Base-by-base conservation (phyloP, 2,329 filamentous ascomycete species). In the Salinomyces thailandicus region DNA sequence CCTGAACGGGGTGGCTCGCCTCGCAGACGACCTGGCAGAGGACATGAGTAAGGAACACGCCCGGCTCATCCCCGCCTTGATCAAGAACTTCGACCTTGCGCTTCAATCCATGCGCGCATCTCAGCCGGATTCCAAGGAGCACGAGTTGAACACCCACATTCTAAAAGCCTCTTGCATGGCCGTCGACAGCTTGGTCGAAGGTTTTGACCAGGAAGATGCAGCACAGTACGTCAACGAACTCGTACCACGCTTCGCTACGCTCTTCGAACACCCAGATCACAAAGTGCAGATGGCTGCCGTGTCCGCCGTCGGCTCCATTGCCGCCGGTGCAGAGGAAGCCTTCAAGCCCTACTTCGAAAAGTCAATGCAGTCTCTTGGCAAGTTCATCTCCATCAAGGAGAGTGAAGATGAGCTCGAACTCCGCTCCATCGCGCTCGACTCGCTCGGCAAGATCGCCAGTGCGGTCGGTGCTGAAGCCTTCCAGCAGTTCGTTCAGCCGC, bases 301-400 rank as follows among this genome's bases (percentile, higher is more conserved):
- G 41, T 83, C 85, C 49, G 91, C 89, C 33, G 75, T 95, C 30
- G 89, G 91, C 39, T 87, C 89, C 28, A 84, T 96, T 48, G 91
- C 91, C 19, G 80, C 81, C 11, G 85, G 87, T 36, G 78, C 91
- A 38, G 83, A 85, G 54, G 74, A 79, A 44, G 76, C 75, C 11
- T 98, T 96, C 69, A 66, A 81, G 51, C 85, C 87, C n/a, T 96
- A 83, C 71, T 94, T 96, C 59, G 77, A 85, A 52, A 73, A 82
- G 45, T 87, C 85, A 18, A 95, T 98, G 85, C 73, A 82, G 45
- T 77, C 82, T n/a, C 76, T 96, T 39, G 85, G 84, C 37, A 74
- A 76, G 36, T 95, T 85, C 52, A 81, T 91, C 46, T 72, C 75
- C 37, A 79, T 93, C 62, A 94, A 94, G 68, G 84, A 87, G 36